A percentile compares a stretch with the other conserved stretches of the same genome.
Conservation (phyloP, 441 rosid species). For the Brassica hybrid region DNA sequence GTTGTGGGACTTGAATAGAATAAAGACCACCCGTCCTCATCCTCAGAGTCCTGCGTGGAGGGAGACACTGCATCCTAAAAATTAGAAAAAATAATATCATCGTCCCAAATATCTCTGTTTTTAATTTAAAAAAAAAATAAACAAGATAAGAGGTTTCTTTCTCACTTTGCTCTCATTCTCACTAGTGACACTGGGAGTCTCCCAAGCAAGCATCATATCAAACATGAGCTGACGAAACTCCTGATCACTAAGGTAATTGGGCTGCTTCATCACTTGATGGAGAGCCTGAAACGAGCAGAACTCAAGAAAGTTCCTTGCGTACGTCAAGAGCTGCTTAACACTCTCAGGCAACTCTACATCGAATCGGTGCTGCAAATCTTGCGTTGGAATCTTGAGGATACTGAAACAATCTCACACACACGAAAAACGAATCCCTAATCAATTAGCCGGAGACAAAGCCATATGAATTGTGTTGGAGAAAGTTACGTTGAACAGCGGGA, state of each 20-base stretch:
- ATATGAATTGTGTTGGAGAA: not conserved
- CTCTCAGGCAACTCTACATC: conserved; percentile 77
- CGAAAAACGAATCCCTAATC: not conserved
- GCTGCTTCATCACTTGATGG: conserved; percentile 45
- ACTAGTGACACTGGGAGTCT: conserved; percentile 60
- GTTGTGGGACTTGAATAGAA: conserved; percentile 76
- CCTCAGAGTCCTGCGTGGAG: conserved; percentile 57
- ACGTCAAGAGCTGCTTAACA: conserved; percentile 68
- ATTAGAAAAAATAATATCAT: conserved; percentile 29
- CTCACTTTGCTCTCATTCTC: conserved; percentile 49
- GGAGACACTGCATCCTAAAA: conserved; percentile 59
- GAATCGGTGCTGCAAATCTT: conserved; percentile 69
- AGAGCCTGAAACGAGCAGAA: conserved; percentile 82
- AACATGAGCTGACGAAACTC: conserved; percentile 79
- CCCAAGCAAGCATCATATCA: conserved; percentile 99
- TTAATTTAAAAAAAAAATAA: not conserved
- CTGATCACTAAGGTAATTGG: conserved; percentile 68
- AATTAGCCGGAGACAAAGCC: not conserved
- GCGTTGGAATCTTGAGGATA: conserved; percentile 66
- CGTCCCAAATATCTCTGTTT: not conserved
- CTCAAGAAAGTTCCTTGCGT: conserved; percentile 79
- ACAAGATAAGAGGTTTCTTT: not conserved
- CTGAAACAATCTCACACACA: conserved; percentile 41
- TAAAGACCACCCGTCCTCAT: conserved; percentile 74
- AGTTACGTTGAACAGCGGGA: conserved; percentile 80